A percentile compares a stretch with the other conserved stretches of the same genome.
phyloP scores from a whole-genome alignment of 495 filamentous ascomycete genomes.

The Xylaria acuta region DNA sequence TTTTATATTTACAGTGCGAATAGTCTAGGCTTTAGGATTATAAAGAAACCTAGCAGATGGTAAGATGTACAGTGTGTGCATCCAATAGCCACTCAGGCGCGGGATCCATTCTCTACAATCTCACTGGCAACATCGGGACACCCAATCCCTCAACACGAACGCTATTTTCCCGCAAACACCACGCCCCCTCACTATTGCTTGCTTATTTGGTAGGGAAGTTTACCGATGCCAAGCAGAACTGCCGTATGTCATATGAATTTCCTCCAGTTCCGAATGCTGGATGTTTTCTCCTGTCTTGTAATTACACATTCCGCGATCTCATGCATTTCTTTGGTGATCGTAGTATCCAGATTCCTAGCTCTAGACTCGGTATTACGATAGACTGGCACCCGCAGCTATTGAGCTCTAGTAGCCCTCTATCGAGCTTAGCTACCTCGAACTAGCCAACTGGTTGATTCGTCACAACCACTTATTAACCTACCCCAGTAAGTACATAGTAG shows the following conservation, averaged over 20 bases:
- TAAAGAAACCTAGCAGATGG: not conserved
- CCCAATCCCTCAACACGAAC: not conserved
- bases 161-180: not conserved
- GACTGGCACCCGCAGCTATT: not conserved
- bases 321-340: not conserved
- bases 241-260: not conserved
- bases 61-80: not conserved
- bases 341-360: not conserved
- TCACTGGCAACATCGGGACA: not conserved
- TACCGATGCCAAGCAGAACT: not conserved
- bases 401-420: not conserved
- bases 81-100: not conserved
- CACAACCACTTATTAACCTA: not conserved
- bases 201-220: not conserved
- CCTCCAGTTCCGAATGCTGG: not conserved
- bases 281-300: not conserved
- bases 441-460: constrained; percentile 11
- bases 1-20: not conserved
- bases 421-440: not conserved
- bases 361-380: no score
- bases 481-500: no score
- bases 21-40: not conserved
- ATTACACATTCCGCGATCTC: not conserved
- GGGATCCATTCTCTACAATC: not conserved
- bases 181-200: not conserved